Percentiles rank a stretch among this genome's conserved stretches.
These are phyloP conservation scores for Phaeosphaeriaceae sp. DNA, from an alignment of 2,329 filamentous ascomycete species.

Conservation along the genomic window DNA sequence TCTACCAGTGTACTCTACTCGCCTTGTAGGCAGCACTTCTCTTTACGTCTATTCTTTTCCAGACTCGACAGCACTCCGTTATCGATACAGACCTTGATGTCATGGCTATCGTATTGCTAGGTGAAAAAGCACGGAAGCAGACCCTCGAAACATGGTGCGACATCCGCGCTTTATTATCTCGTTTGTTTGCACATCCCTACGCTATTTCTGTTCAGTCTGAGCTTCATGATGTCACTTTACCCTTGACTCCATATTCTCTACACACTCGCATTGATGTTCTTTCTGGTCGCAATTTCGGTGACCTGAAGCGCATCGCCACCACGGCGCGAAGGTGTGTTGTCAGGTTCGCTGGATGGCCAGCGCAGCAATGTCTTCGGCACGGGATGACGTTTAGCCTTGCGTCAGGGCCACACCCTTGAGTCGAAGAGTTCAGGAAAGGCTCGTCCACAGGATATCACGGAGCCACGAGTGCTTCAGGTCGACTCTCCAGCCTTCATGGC, in stretches of 20 bases:
- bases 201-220: slow-evolving; percentile 11
- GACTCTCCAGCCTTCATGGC: neutral
- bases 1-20: neutral
- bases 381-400: slow-evolving; percentile 4
- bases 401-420: slow-evolving; percentile 5
- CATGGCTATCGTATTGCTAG: neutral
- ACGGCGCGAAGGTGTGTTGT: slow-evolving; percentile 31
- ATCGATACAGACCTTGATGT: neutral
- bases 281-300: slow-evolving; percentile 17
- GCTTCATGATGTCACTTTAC: slow-evolving; percentile 33
- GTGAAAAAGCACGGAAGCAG: neutral
- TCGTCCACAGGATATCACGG: neutral
- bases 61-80: neutral
- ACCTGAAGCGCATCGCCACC: slow-evolving; percentile 11
- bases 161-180: slow-evolving; percentile 8
- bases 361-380: slow-evolving; percentile 23
- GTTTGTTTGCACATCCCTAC: slow-evolving; percentile 17
- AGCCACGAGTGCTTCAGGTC: slow-evolving; percentile 1
- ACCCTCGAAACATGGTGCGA: neutral
- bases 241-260: slow-evolving; percentile 1
- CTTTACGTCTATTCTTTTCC: neutral
- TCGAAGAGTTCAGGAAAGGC: neutral
- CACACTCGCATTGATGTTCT: slow-evolving; percentile 7
- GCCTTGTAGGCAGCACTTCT: neutral
- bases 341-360: slow-evolving; percentile 27